Evolutionary conservation across 345 rosid genomes (phyloP), one percentile per base, ranked within the genome.

Genomic region (Populus ilicifolia): DNA sequence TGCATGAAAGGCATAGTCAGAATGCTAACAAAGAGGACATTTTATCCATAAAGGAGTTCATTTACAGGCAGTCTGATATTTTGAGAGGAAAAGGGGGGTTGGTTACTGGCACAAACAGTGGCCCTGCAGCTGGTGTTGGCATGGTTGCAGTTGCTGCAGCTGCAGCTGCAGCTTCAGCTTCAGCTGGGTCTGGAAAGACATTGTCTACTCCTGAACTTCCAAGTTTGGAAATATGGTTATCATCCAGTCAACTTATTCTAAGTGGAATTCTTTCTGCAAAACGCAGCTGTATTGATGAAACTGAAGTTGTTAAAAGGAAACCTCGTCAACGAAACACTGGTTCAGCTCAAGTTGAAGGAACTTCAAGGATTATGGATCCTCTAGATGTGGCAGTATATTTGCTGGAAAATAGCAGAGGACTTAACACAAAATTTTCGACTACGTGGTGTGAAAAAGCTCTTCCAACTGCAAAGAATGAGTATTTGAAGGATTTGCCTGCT

Each of bases 101-200:
- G 77, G 86, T 84, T 67, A 72, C 83, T 44, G 82, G 85, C 75
- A 41, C 86, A 41, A 89, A 82, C 70, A 83, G 85, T 78, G 88
- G 90, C 82, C 80, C 92, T 9, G 86, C 85, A 75, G 86, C 83
- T 79, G 98, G 91, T 33, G 91, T 84, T 71, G 96, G 97, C 71
- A 91, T 90, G 96, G 93, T 89, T 64, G 96, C 98, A 69, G 92
- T 83, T 76, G 98, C 97, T 70, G 96, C 96, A 7, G 96, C 98
- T 8, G 96, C 90, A 0, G 96, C 97, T 25, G 97, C 98, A 61
- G 98, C 93, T 76, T 93, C 97, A 43, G 97, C 94, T 77, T 93
- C 96, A 48, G 90, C 89, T 78, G 87, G 89, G 70, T 88, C 90
- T 70, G 90, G 88, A 56, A 93, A 93, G 85, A 68, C 87, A 43